A percentile compares a stretch with the other conserved stretches of the same genome.
phyloP scores from a whole-genome alignment of 768 basidiomycete genomes.

The Trametes gibbosa region DNA sequence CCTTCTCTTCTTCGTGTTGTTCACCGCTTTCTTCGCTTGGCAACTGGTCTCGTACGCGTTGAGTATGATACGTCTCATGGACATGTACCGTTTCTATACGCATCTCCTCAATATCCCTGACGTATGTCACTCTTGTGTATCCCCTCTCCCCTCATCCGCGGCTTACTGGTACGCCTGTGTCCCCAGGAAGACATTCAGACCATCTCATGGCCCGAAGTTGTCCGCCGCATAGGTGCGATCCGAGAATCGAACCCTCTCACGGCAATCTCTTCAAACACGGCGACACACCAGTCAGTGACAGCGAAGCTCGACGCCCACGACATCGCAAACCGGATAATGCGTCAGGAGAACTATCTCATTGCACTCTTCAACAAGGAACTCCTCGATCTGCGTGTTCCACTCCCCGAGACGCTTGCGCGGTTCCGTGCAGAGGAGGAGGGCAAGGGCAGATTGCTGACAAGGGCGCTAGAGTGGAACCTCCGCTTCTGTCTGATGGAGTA shows the following conservation, averaged over 20 bases:
- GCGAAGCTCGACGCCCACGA: slow-evolving; percentile 97
- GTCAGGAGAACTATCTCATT: slow-evolving; percentile 98
- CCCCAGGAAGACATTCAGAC: slow-evolving; percentile 93
- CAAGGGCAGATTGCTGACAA: slow-evolving; percentile 79
- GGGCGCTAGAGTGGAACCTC: slow-evolving; percentile 96
- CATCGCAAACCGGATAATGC: slow-evolving; percentile 95
- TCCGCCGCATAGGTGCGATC: slow-evolving; percentile 84
- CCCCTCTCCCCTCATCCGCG: slow-evolving; percentile 3
- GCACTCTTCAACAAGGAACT: slow-evolving; percentile 97
- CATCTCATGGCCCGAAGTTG: slow-evolving; percentile 94
- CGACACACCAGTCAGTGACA: slow-evolving; percentile 60
- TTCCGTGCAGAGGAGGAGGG: slow-evolving; percentile 40
- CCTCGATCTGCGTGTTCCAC: slow-evolving; percentile 80
- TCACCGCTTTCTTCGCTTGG: slow-evolving; percentile 87
- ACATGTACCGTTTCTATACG: slow-evolving; percentile 97
- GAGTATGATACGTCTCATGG: slow-evolving; percentile 73
- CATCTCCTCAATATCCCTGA: slow-evolving; percentile 93
- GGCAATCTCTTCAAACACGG: slow-evolving; percentile 63
- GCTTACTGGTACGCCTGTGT: neutral
- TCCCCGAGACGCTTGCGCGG: slow-evolving; percentile 54
- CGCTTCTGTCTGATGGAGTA: slow-evolving; percentile 95
- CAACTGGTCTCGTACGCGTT: slow-evolving; percentile 79
- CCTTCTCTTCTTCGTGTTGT: slow-evolving; percentile 78
- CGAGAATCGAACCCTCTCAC: slow-evolving; percentile 93
- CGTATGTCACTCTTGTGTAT: slow-evolving; percentile 44